Evolutionary conservation across 495 filamentous ascomycete genomes (phyloP).

Genomic region (Aspergillus ellipticus): DNA sequence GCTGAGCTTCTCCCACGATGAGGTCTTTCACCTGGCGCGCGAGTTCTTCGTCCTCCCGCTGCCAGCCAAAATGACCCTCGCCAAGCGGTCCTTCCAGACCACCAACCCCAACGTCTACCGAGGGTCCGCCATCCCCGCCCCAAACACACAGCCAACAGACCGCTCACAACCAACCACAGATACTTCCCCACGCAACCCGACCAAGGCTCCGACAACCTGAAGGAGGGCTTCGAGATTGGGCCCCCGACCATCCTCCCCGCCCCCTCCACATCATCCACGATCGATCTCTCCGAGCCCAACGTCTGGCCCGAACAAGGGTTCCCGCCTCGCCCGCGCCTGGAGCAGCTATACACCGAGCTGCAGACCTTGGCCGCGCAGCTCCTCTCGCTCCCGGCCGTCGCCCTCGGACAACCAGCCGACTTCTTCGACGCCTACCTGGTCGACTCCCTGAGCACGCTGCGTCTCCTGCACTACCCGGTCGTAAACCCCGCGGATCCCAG

Average conservation of each 20-base stretch:
- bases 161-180: slow-evolving; percentile 12
- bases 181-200: slow-evolving; percentile 41
- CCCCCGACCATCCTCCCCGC: slow-evolving; percentile 8
- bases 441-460: slow-evolving; percentile 40
- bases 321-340: slow-evolving; percentile 17
- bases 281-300: slow-evolving; percentile 42
- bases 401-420: slow-evolving; percentile 32
- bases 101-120: slow-evolving; percentile 42
- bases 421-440: slow-evolving; percentile 38
- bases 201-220: slow-evolving; percentile 34
- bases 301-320: slow-evolving; percentile 32
- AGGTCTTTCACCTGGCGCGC: slow-evolving; percentile 37
- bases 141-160: not conserved
- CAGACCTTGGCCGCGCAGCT: slow-evolving; percentile 36
- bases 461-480: slow-evolving; percentile 37
- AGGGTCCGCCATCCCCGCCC: slow-evolving; percentile 18
- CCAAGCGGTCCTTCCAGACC: slow-evolving; percentile 36
- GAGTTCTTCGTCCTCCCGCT: slow-evolving; percentile 37
- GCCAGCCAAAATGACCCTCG: slow-evolving; percentile 36
- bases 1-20: slow-evolving; percentile 34
- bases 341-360: slow-evolving; percentile 39
- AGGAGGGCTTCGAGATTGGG: slow-evolving; percentile 49
- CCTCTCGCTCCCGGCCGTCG: slow-evolving; percentile 38
- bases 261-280: slow-evolving; percentile 12
- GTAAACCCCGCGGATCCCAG: slow-evolving; percentile 1